phyloP scores from a whole-genome alignment of 768 basidiomycete genomes.

The Leccinellum albellum region DNA sequence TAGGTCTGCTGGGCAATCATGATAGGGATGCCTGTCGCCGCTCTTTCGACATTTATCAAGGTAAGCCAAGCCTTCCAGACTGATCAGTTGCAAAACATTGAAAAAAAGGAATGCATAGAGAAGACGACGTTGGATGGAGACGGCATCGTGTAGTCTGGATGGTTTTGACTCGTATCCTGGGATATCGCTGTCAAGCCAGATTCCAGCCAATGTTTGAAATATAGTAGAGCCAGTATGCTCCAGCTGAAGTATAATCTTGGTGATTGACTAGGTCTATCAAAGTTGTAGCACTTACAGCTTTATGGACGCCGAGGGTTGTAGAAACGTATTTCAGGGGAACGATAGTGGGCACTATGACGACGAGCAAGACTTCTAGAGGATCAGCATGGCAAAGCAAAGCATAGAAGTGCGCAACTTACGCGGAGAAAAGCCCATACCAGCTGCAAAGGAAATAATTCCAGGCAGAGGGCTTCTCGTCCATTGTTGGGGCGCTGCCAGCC shows the following conservation, averaged over 20 bases:
- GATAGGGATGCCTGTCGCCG: constrained; percentile 13
- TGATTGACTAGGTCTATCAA: not conserved
- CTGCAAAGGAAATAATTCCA: constrained; percentile 56
- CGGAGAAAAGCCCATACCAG: constrained; percentile 73
- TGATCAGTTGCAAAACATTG: constrained; percentile 54
- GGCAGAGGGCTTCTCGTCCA: constrained; percentile 59
- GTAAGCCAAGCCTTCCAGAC: constrained; percentile 46
- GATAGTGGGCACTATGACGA: constrained; percentile 69
- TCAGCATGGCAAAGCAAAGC: constrained; percentile 1
- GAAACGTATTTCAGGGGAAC: constrained; percentile 71
- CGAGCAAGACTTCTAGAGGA: constrained; percentile 54
- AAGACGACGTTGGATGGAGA: constrained; percentile 49
- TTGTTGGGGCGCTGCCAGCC: constrained; percentile 59
- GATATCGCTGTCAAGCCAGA: constrained; percentile 49
- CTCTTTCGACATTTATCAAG: constrained; percentile 44
- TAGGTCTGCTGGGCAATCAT: constrained; percentile 15
- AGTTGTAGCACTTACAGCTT: constrained; percentile 50
- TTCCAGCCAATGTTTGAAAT: constrained; percentile 69
- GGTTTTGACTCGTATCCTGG: constrained; percentile 1
- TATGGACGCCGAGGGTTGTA: constrained; percentile 75
- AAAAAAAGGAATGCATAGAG: constrained; percentile 54
- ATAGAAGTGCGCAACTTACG: constrained; percentile 32
- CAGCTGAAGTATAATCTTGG: constrained; percentile 39
- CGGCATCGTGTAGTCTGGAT: constrained; percentile 27
- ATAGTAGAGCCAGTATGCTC: constrained; percentile 74